These are phyloP conservation scores for Physcia stellaris DNA, from an alignment of 495 filamentous ascomycete genomes.

Conservation along the genomic window DNA sequence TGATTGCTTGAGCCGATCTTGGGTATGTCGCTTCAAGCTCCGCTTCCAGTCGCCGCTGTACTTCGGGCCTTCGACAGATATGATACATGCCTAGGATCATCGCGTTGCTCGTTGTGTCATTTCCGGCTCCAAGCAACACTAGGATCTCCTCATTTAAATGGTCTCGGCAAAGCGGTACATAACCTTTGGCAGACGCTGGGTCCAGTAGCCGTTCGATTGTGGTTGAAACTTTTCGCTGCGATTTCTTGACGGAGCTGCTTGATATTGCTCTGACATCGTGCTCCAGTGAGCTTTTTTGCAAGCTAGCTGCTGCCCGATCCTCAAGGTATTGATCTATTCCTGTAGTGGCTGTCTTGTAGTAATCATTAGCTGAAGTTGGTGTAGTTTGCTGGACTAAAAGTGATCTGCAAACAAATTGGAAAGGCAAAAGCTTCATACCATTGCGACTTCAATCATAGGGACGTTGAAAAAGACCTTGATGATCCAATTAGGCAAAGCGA, in stretches of 20 bases:
- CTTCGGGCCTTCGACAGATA: background rate
- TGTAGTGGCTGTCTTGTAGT: too few species aligned
- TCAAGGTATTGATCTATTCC: too few species aligned
- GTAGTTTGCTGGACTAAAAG: too few species aligned
- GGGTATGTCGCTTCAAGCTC: background rate
- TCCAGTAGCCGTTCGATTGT: background rate
- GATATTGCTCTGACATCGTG: too few species aligned
- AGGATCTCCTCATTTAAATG: constrained; percentile 1
- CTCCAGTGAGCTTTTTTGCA: too few species aligned
- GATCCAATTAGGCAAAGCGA: background rate
- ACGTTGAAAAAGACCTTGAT: background rate
- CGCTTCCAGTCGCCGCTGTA: background rate
- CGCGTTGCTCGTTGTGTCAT: background rate
- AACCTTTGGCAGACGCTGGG: background rate
- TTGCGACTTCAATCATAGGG: background rate
- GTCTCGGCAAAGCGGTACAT: background rate
- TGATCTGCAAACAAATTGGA: too few species aligned
- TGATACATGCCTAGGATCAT: background rate
- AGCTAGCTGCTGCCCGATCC: too few species aligned
- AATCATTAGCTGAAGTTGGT: too few species aligned
- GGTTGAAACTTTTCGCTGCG: too few species aligned
- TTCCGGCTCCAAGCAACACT: background rate
- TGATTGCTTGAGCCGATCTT: background rate
- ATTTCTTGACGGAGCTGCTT: too few species aligned
- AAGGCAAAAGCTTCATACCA: too few species aligned